phyloP scores from a whole-genome alignment of 331 rosid species.

The Pyracantha coccinea region DNA sequence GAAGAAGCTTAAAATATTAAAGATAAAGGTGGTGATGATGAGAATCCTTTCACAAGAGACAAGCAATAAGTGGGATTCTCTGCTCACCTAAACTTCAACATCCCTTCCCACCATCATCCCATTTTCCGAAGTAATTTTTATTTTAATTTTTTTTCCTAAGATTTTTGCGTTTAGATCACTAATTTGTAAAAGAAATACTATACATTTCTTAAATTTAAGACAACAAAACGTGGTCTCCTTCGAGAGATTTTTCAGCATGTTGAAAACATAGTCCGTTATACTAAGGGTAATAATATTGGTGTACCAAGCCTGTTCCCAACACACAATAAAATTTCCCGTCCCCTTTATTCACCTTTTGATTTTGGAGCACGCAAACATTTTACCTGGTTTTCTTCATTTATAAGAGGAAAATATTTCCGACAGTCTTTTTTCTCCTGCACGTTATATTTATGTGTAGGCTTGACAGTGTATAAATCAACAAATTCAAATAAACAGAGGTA shows the following conservation, averaged over 20 bases:
- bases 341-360: not conserved
- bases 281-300: too few relatives aligned
- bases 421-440: not conserved
- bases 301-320: too few relatives aligned
- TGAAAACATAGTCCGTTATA: too few relatives aligned
- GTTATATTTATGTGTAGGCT: too few relatives aligned
- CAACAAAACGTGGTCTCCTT: not conserved
- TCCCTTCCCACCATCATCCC: not conserved
- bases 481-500: too few relatives aligned
- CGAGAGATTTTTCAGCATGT: too few relatives aligned
- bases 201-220: not conserved
- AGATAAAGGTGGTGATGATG: conserved; percentile 26
- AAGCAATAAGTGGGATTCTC: conserved; percentile 55
- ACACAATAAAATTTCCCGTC: not conserved
- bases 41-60: conserved; percentile 37
- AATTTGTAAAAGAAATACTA: too few relatives aligned
- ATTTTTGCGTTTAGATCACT: not conserved
- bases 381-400: not conserved
- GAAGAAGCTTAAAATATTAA: not conserved
- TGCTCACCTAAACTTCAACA: conserved; percentile 20
- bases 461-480: not conserved
- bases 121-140: too few relatives aligned
- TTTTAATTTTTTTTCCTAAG: not conserved
- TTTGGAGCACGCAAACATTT: not conserved
- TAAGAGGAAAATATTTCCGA: not conserved